Evolutionary conservation across 2,329 filamentous ascomycete genomes (phyloP).

Genomic region (Penicillium sp.): DNA sequence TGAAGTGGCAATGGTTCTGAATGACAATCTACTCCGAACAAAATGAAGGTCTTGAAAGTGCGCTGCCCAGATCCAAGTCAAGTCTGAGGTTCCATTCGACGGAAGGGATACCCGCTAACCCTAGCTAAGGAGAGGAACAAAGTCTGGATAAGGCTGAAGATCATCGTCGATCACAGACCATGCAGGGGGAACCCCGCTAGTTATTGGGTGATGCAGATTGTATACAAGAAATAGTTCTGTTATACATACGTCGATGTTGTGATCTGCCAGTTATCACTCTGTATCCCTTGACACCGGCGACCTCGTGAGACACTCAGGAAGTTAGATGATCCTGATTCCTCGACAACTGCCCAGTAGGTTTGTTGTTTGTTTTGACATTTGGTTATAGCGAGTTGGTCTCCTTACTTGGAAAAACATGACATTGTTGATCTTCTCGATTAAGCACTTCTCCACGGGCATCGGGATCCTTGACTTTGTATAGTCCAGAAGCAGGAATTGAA

Average conservation of each 20-base stretch:
- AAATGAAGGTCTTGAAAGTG: too few relatives aligned
- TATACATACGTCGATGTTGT: slow-evolving; percentile 7
- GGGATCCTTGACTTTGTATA: not conserved
- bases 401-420: slow-evolving; percentile 3
- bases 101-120: slow-evolving; percentile 1
- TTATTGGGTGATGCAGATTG: slow-evolving; percentile 11
- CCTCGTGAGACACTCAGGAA: not conserved
- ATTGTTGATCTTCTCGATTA: not conserved
- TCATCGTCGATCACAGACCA: slow-evolving; percentile 13
- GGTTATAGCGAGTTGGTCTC: not conserved
- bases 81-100: not conserved
- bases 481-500: not conserved
- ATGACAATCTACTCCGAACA: not conserved
- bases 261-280: slow-evolving; percentile 1
- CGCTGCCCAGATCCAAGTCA: too few relatives aligned
- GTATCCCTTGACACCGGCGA: not conserved
- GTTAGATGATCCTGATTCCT: slow-evolving; percentile 8
- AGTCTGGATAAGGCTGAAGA: slow-evolving; percentile 1
- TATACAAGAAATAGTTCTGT: not conserved
- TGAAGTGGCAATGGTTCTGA: not conserved
- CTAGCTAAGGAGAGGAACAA: not conserved
- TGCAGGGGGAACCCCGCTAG: slow-evolving; percentile 16
- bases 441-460: not conserved
- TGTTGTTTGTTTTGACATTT: not conserved
- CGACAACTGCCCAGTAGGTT: slow-evolving; percentile 11